These are phyloP conservation scores for Huntiella savannae DNA, from an alignment of 2,329 filamentous ascomycete genomes.

Conservation along the genomic window DNA sequence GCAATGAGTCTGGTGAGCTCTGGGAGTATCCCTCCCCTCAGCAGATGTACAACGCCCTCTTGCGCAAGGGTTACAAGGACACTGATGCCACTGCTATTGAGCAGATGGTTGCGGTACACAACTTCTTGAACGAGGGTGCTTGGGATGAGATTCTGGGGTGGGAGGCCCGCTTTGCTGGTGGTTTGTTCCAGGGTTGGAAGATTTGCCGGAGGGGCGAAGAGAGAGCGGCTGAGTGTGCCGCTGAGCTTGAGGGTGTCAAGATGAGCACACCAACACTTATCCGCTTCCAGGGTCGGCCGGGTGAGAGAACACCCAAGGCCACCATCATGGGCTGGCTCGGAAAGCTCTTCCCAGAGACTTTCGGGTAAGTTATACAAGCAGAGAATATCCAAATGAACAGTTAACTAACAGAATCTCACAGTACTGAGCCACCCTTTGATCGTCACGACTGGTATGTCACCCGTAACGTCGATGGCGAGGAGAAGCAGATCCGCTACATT, in stretches of 20 bases:
- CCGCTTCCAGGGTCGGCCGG: constrained; percentile 74
- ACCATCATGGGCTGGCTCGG: constrained; percentile 65
- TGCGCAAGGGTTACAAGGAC: constrained; percentile 89
- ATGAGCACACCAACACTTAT: constrained; percentile 51
- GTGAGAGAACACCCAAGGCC: constrained; percentile 82
- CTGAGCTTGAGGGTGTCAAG: constrained; percentile 20
- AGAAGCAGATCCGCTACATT: constrained; percentile 72
- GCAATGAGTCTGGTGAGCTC: constrained; percentile 54
- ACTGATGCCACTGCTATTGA: constrained; percentile 87
- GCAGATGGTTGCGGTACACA: constrained; percentile 94
- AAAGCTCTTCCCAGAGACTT: constrained; percentile 60
- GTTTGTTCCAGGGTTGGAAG: constrained; percentile 52
- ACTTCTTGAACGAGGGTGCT: constrained; percentile 93
- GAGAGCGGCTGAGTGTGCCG: constrained; percentile 22
- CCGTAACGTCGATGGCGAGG: constrained; percentile 45
- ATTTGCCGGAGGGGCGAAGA: constrained; percentile 58
- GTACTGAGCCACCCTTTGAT: constrained; percentile 76
- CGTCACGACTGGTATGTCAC: constrained; percentile 93
- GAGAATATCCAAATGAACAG: neutral
- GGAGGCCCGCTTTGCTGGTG: constrained; percentile 69
- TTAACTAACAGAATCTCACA: constrained; percentile 19
- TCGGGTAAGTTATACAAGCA: constrained; percentile 35
- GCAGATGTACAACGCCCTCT: constrained; percentile 98
- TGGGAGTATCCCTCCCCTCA: constrained; percentile 98
- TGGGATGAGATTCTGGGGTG: constrained; percentile 90